Percentiles rank a stretch among this genome's conserved stretches.
Conservation (phyloP, 208 protist genomes). For the Entamoeba moshkovskii region DNA sequence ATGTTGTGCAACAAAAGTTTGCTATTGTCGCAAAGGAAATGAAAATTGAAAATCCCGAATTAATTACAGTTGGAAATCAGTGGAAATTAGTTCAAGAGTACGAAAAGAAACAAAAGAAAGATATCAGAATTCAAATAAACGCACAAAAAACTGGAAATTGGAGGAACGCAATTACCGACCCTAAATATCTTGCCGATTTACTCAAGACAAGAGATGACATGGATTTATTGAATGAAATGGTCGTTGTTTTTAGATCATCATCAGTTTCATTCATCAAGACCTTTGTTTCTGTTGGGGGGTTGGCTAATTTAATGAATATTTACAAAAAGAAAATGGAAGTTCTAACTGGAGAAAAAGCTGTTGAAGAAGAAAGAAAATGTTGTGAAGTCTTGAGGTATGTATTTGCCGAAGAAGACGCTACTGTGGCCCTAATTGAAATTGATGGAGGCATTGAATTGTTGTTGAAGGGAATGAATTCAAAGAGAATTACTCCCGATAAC, state of each 20-base stretch:
- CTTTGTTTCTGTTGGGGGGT: background rate
- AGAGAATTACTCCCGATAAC: background rate
- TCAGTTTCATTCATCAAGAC: background rate
- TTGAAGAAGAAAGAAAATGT: background rate
- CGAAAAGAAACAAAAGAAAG: background rate
- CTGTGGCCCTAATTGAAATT: background rate
- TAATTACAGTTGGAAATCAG: background rate
- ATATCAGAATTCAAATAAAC: background rate
- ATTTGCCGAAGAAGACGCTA: background rate
- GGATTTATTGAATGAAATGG: background rate
- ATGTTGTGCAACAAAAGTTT: background rate
- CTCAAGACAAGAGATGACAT: background rate
- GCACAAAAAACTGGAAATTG: background rate
- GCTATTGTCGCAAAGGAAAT: background rate
- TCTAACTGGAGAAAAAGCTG: background rate
- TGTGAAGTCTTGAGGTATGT: background rate
- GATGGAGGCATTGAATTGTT: background rate
- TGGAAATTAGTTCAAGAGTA: background rate
- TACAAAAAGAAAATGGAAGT: background rate
- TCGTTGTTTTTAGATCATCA: background rate
- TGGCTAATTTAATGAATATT: background rate
- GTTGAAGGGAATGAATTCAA: background rate
- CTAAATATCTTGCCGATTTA: background rate
- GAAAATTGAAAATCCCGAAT: background rate
- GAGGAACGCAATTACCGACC: background rate